Conservation (phyloP, 768 basidiomycete species). For the Coprinopsis cinerea region DNA sequence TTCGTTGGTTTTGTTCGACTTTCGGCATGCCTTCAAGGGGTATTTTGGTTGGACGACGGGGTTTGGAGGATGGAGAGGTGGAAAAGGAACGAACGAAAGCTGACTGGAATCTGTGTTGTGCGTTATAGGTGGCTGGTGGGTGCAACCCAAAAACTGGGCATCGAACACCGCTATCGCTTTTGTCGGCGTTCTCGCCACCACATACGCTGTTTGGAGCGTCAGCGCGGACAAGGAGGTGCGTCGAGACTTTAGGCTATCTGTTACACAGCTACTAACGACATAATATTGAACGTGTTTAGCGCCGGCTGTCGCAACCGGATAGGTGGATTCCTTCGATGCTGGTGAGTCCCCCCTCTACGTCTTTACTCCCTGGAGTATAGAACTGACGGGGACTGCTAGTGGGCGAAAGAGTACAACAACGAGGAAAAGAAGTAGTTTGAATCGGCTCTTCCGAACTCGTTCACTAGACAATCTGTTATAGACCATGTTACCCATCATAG, state of each 20-base stretch:
- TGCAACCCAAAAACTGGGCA: conserved; percentile 84
- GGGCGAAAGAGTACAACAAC: conserved; percentile 1
- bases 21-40: too few species aligned
- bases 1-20: too few species aligned
- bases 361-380: neutral
- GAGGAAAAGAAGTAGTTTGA: neutral
- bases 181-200: conserved; percentile 59
- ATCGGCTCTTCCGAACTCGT: neutral
- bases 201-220: conserved; percentile 60
- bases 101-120: neutral
- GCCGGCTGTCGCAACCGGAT: conserved; percentile 51
- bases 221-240: conserved; percentile 80
- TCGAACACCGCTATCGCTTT: conserved; percentile 74
- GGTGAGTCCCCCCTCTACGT: conserved; percentile 34
- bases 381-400: neutral
- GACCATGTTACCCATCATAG: too few species aligned
- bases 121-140: conserved; percentile 90
- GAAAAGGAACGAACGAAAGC: neutral
- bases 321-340: conserved; percentile 76
- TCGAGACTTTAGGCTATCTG: conserved; percentile 5
- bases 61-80: too few species aligned
- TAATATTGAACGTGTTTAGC: conserved; percentile 27
- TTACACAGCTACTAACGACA: conserved; percentile 7
- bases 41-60: too few species aligned
- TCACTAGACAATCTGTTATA: neutral